These are phyloP conservation scores for Ceratobasidium sp. DNA, from an alignment of 1,284 basidiomycete species.

Conservation along the genomic window DNA sequence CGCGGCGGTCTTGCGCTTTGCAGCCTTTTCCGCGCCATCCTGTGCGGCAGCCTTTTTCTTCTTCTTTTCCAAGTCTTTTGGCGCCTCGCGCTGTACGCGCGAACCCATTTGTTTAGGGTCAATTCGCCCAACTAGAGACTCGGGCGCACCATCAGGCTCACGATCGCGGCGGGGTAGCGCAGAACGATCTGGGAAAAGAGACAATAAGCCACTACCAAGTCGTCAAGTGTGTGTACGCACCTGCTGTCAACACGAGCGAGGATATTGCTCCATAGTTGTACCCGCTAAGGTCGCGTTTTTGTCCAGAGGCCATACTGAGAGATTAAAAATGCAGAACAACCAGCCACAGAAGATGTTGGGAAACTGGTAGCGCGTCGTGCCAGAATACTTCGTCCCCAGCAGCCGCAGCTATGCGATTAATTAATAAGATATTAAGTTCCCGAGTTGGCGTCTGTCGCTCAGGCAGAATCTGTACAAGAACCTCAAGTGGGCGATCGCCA, in stretches of 20 bases:
- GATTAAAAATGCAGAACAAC: slow-evolving; percentile 16
- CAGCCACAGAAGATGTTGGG: slow-evolving; percentile 19
- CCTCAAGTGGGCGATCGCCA: slow-evolving; percentile 24
- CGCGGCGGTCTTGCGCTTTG: slow-evolving; percentile 64
- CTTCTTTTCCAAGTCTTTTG: slow-evolving; percentile 96
- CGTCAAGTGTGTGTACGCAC: slow-evolving; percentile 50
- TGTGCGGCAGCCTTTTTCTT: slow-evolving; percentile 76
- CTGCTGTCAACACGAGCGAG: slow-evolving; percentile 84
- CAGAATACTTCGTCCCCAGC: background rate
- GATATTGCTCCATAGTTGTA: slow-evolving; percentile 94
- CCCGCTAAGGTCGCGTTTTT: slow-evolving; percentile 79
- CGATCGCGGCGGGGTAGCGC: slow-evolving; percentile 82
- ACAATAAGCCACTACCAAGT: slow-evolving; percentile 10
- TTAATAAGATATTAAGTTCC: background rate
- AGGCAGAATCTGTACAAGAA: background rate
- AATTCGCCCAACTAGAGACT: slow-evolving; percentile 91
- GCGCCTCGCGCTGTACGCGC: slow-evolving; percentile 81
- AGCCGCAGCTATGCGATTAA: background rate
- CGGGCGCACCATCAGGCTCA: slow-evolving; percentile 96
- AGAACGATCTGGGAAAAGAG: slow-evolving; percentile 63
- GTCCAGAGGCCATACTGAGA: slow-evolving; percentile 37
- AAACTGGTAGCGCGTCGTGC: slow-evolving; percentile 9
- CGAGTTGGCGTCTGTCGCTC: background rate
- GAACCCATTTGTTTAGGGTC: slow-evolving; percentile 95
- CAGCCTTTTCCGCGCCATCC: slow-evolving; percentile 66